phyloP scores from a whole-genome alignment of 176 grass and related monocot genomes.

The Ensete ventricosum region DNA sequence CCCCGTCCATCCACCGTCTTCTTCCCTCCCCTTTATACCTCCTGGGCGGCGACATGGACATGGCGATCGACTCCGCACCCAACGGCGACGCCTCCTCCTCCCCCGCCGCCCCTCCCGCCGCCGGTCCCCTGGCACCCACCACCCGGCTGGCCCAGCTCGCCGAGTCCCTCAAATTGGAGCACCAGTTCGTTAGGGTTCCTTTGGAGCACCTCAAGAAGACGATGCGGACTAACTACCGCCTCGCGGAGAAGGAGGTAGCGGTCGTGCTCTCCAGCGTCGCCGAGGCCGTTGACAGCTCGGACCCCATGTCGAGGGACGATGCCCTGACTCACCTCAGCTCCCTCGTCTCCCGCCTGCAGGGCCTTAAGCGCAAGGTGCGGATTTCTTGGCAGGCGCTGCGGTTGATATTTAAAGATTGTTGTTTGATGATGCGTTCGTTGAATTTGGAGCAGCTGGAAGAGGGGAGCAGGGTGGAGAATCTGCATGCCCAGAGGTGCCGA shows the following conservation, averaged over 20 bases:
- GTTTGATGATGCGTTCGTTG: constrained; percentile 2
- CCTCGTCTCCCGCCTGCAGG: constrained; percentile 87
- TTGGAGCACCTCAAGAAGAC: constrained; percentile 75
- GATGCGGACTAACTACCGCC: constrained; percentile 50
- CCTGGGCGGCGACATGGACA: constrained; percentile 42
- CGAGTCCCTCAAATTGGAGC: constrained; percentile 70
- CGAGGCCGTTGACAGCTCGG: constrained; percentile 6
- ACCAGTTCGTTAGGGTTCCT: constrained; percentile 80
- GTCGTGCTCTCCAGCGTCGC: constrained; percentile 52
- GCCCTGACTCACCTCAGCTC: constrained; percentile 62
- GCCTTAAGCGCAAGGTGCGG: constrained; percentile 81
- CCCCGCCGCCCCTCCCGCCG: neutral
- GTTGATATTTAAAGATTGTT: constrained; percentile 5
- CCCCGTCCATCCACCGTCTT: neutral
- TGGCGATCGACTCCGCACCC: constrained; percentile 76
- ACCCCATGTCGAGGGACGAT: neutral
- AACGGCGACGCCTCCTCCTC: constrained; percentile 3
- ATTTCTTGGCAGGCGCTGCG: neutral
- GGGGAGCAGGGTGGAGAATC: constrained; percentile 41
- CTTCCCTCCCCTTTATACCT: neutral
- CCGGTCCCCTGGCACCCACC: constrained; percentile 13
- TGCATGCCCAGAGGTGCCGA: constrained; percentile 72
- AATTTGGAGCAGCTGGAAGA: constrained; percentile 51
- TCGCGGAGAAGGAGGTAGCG: constrained; percentile 81
- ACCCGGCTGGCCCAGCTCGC: constrained; percentile 42